phyloP scores from a whole-genome alignment of 805 yeast species.

The Candida wancherniae region DNA sequence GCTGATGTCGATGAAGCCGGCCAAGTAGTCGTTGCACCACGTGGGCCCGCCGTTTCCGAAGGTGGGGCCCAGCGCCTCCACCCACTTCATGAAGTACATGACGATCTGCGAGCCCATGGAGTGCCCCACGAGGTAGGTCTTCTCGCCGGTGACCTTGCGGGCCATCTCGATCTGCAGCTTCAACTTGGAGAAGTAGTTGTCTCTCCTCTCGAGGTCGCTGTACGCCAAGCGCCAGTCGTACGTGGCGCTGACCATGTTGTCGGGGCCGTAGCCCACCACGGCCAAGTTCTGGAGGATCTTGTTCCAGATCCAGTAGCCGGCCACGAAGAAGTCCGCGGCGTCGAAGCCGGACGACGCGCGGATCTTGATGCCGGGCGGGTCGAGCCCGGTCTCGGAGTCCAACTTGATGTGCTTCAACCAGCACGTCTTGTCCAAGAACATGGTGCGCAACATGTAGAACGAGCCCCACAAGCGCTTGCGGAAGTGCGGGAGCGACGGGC shows the following conservation, averaged over 20 bases:
- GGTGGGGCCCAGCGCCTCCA: constrained; percentile 73
- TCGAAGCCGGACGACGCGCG: constrained; percentile 96
- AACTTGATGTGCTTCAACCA: constrained; percentile 91
- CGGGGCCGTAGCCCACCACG: constrained; percentile 89
- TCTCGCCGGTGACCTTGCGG: constrained; percentile 50
- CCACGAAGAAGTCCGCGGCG: constrained; percentile 92
- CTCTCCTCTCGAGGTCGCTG: constrained; percentile 81
- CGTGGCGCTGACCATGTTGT: constrained; percentile 84
- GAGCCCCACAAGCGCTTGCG: constrained; percentile 96
- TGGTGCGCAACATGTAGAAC: constrained; percentile 86
- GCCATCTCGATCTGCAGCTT: constrained; percentile 68
- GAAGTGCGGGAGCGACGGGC: constrained; percentile 81
- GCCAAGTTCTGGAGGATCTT: constrained; percentile 91
- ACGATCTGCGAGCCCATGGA: constrained; percentile 95
- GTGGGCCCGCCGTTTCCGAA: constrained; percentile 87
- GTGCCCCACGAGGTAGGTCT: constrained; percentile 78
- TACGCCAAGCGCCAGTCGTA: constrained; percentile 96
- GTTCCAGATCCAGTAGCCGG: constrained; percentile 99
- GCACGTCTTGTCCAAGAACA: constrained; percentile 87
- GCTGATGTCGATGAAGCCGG: constrained; percentile 77
- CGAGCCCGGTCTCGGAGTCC: constrained; percentile 88
- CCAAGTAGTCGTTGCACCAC: constrained; percentile 87
- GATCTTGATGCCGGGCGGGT: constrained; percentile 75
- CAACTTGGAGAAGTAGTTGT: constrained; percentile 74
- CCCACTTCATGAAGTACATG: constrained; percentile 93